These are phyloP conservation scores for Paraconiothyrium brasiliense DNA, from an alignment of 2,329 filamentous ascomycete genomes.

Conservation along the genomic window DNA sequence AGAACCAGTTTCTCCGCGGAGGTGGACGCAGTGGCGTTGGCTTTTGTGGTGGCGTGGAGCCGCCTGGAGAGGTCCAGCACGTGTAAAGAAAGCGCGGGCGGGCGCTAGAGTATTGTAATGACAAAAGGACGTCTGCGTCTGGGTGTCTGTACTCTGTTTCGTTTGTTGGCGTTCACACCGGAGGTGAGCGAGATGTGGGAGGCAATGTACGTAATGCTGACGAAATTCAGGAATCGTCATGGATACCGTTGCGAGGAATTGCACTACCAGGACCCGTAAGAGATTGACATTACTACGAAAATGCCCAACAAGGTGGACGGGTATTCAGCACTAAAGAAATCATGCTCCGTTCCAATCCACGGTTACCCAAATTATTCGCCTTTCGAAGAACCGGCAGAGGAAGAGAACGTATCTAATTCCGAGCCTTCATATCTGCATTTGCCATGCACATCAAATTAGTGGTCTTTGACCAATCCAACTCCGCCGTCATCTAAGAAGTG, in stretches of 20 bases:
- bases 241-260: background rate
- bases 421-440: background rate
- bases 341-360: background rate
- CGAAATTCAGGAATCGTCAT: background rate
- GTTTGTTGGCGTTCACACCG: too few relatives aligned
- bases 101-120: too few relatives aligned
- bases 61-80: background rate
- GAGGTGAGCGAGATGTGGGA: background rate
- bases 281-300: conserved; percentile 3
- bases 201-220: background rate
- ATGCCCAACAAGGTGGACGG: background rate
- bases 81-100: too few relatives aligned
- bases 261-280: background rate
- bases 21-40: background rate
- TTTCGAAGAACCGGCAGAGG: conserved; percentile 1
- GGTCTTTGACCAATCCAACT: background rate
- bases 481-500: background rate
- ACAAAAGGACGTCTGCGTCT: too few relatives aligned
- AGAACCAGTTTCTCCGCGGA: background rate
- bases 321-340: background rate
- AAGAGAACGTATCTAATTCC: background rate
- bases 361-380: background rate
- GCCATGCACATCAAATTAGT: background rate
- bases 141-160: too few relatives aligned
- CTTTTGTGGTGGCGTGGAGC: background rate